phyloP scores from a whole-genome alignment of 345 rosid genomes.

The Populus tremula region DNA sequence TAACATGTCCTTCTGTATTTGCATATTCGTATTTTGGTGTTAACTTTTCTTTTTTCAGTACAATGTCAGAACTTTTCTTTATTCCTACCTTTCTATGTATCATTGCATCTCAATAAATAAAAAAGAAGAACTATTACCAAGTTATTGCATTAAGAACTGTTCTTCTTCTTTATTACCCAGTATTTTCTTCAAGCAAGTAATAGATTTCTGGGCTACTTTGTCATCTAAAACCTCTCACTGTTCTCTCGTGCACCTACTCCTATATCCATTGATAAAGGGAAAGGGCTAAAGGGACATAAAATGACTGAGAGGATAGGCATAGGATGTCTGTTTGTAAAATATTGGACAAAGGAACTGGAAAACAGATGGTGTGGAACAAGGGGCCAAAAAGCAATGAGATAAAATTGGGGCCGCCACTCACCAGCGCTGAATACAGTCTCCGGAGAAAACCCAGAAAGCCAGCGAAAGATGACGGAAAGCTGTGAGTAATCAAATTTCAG shows the following conservation, averaged over 20 bases:
- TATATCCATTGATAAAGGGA: constrained; percentile 1
- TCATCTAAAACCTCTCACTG: not conserved
- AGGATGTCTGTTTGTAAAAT: not conserved
- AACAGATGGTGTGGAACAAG: not conserved
- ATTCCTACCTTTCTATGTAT: not conserved
- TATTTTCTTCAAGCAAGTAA: not conserved
- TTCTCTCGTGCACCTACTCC: not conserved
- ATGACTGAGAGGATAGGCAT: not conserved
- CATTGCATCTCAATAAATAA: not conserved
- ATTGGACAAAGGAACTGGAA: not conserved
- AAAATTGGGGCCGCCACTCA: constrained; percentile 11
- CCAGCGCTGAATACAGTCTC: not conserved
- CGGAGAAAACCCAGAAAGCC: constrained; percentile 24
- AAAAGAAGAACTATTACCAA: not conserved
- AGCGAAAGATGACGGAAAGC: constrained; percentile 17
- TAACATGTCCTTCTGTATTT: not conserved
- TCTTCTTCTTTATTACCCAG: not conserved
- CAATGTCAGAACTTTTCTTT: not conserved
- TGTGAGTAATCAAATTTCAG: not conserved
- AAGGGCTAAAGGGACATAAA: constrained; percentile 7
- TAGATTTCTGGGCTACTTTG: constrained; percentile 5
- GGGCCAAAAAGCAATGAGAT: constrained; percentile 3
- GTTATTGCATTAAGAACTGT: not conserved
- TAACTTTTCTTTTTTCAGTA: not conserved
- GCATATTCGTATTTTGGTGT: constrained; percentile 1